phyloP scores from a whole-genome alignment of 352 stramenopile species.

The Phytophthora crassamura region DNA sequence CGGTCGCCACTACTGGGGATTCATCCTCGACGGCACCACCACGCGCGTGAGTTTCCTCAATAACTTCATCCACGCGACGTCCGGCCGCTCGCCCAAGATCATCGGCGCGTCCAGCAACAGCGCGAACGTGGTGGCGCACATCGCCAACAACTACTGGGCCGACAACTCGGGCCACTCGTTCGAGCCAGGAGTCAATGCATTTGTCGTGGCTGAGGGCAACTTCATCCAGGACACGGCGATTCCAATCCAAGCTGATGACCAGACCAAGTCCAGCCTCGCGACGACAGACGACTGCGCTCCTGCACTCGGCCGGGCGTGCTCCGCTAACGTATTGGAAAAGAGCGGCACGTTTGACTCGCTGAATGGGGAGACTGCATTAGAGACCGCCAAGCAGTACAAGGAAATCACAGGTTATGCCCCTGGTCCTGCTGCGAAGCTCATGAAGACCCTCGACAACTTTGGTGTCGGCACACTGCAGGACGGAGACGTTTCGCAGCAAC shows the following conservation, averaged over 20 bases:
- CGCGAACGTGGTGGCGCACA: constrained; percentile 39
- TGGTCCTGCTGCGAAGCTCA: background rate
- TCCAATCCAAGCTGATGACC: background rate
- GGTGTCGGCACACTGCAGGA: constrained; percentile 3
- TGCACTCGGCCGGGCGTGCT: background rate
- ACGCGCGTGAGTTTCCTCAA: constrained; percentile 38
- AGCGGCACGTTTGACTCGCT: constrained; percentile 7
- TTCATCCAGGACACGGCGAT: constrained; percentile 34
- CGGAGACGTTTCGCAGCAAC: background rate
- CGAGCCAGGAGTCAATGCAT: constrained; percentile 18
- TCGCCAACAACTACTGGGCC: constrained; percentile 52
- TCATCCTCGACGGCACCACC: constrained; percentile 31
- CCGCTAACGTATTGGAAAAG: background rate
- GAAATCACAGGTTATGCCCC: constrained; percentile 6
- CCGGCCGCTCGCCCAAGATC: constrained; percentile 41
- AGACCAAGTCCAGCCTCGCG: background rate
- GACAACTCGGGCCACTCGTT: constrained; percentile 53
- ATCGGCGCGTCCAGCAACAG: constrained; percentile 10
- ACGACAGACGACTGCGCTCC: background rate
- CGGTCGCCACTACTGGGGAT: constrained; percentile 54
- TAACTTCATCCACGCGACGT: constrained; percentile 50
- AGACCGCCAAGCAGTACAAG: constrained; percentile 6
- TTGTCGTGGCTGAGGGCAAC: constrained; percentile 48
- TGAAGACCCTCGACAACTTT: constrained; percentile 5
- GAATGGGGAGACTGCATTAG: background rate